Evolutionary conservation across 768 basidiomycete genomes (phyloP).

Genomic region (Agaricus sinodeliciosus): DNA sequence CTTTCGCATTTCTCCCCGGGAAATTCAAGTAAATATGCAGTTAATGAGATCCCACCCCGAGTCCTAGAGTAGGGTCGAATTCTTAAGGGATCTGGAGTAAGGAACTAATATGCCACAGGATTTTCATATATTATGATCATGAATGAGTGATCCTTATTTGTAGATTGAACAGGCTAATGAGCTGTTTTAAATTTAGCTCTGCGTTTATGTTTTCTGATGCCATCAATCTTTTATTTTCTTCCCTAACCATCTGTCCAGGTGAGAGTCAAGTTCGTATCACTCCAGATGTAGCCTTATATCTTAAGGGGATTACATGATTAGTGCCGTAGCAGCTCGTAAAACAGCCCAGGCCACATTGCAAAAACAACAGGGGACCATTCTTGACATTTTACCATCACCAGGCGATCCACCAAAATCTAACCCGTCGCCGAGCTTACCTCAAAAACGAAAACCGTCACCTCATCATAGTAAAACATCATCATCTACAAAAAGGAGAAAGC

Average conservation of each 20-base stretch:
- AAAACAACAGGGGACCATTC: conserved; percentile 7
- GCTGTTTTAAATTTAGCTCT: too few relatives aligned
- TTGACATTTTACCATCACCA: conserved; percentile 6
- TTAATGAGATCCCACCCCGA: too few relatives aligned
- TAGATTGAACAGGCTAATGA: too few relatives aligned
- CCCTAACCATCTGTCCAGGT: neutral
- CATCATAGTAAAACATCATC: conserved; percentile 14
- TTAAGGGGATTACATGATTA: conserved; percentile 42
- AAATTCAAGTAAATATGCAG: too few relatives aligned
- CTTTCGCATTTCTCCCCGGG: too few relatives aligned
- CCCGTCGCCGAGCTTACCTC: conserved; percentile 13
- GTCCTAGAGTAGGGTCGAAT: too few relatives aligned
- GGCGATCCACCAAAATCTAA: neutral
- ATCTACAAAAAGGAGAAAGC: conserved; percentile 18
- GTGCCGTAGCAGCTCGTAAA: conserved; percentile 68
- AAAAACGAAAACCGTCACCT: conserved; percentile 40
- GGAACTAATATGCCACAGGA: too few relatives aligned
- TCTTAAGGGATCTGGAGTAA: too few relatives aligned
- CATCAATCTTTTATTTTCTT: neutral
- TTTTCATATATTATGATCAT: too few relatives aligned
- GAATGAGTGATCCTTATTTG: too few relatives aligned
- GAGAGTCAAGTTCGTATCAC: neutral
- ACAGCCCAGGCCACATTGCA: conserved; percentile 36
- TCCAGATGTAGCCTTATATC: neutral
- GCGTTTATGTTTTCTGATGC: neutral